Base-by-base conservation (phyloP, 805 yeast genomes). In the Starmera caribaea region DNA sequence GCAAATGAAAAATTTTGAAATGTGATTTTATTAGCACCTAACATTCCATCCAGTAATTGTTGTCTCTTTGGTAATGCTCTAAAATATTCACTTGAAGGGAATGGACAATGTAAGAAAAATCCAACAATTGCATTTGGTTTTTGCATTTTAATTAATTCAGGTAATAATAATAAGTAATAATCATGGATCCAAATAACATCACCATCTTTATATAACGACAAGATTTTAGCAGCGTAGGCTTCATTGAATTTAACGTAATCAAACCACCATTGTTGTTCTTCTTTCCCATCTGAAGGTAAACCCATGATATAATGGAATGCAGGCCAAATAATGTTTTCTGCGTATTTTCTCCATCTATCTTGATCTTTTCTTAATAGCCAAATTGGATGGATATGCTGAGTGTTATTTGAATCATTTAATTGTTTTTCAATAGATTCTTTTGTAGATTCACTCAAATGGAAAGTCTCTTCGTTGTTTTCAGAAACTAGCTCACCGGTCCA, bases 161-260 rank as follows among this genome's bases (percentile, higher is more conserved):
- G 97, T 42, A 89, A 65, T 34, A 89, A 63, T 45, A 88, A 61
- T 44, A 89, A 63, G 54, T 89, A 86, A 62, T 86, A 88, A 62
- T 89, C 97, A 63, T 89, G 96, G 49, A 89, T 72, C 94, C 95
- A 85, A 41, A 89, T 80, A 32, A 89, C 70, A 58, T 89, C 97
- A 30, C 98, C 99, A 4, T 89, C 86, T 46, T 75, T 62, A 57
- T 88, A 92, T 27, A 84, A 68, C 36, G 73, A 68, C 48, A 76
- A 69, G 46, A 92, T 79, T 50, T 76, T 82, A 43, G 84, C 77
- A 35, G 92, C 88, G 58, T 84, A 92, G 9, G 88, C 88, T 61
- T 87, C 95, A 59, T 92, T 92, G 65, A 88, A 82, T 53, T 73
- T 77, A 37, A 87, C 95, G 56, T 92, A 92, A 55, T 85, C 94